Evolutionary conservation across 2,329 filamentous ascomycete genomes (phyloP), one percentile per base, ranked within the genome.

Genomic region (Colletotrichum paranaense): DNA sequence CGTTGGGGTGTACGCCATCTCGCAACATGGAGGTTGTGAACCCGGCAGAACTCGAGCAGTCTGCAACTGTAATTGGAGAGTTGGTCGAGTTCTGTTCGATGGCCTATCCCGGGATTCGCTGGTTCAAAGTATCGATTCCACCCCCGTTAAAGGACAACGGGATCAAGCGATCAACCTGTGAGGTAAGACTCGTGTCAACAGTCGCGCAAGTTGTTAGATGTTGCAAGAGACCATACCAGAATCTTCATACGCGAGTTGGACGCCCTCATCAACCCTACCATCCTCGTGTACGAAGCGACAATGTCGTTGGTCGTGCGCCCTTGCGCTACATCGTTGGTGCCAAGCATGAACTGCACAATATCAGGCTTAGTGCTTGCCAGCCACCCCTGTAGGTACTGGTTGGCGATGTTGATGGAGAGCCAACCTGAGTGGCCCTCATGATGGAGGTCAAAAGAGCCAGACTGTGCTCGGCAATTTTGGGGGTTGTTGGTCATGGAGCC

Each of bases 401-500:
- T 82, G 24, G 84, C 84, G 65, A 86, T 85, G 76, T 86, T 80
- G 73, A 84, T 81, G 53, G 83, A 84, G 16, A 83, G 79, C 76
- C 80, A 85, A 6, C 85, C 84, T 12, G 82, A 82, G 78, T 86
- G 85, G 66, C 84, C 84, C 77, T 86, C 85, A 73, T 86, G 83
- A 67, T 84, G 79, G 58, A 79, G 78, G 68, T 84, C 82, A 76
- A 82, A 86, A 6, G 69, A 63, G 67, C 78, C 62, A 5, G 81
- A 80, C 14, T 74, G 73, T 3, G 79, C 77, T 59, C 77, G 76
- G 78, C 84, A 85, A 71, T 80, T 79, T 63, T 81, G 78, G 30
- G 80, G 78, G 71, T 84, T 83, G 74, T 80, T 80, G 59, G 78
- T 82, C 77, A 81, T 79, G 68, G 82, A 83, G 42, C 85, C 84